Conservation (phyloP, 805 yeast species). For the Myxozyma neotropica region DNA sequence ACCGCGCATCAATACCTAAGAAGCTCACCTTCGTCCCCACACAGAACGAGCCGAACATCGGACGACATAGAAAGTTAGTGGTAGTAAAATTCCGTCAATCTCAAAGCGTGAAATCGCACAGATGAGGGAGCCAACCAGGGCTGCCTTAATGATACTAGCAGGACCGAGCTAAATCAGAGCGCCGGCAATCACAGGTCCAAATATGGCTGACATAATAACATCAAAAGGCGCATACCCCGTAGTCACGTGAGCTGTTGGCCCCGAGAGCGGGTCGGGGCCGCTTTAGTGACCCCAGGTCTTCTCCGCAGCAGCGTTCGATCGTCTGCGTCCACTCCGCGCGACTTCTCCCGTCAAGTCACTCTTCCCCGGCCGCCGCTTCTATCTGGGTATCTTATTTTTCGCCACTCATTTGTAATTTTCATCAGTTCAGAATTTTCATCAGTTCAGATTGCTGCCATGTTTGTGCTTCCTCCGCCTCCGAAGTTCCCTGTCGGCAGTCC, state of each 20-base stretch:
- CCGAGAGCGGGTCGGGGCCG: no score
- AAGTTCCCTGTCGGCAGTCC: conserved; percentile 37
- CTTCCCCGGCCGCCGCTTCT: no score
- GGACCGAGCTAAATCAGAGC: no score
- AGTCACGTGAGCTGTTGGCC: not conserved
- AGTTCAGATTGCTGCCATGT: conserved; percentile 33
- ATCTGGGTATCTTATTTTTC: not conserved
- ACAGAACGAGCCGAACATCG: conserved; percentile 74
- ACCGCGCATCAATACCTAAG: not conserved
- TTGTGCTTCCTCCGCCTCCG: conserved; percentile 43
- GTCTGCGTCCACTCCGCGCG: not conserved
- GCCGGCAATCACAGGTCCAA: no score
- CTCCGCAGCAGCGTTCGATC: conserved; percentile 7
- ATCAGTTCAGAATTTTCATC: no score
- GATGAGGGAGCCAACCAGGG: not conserved
- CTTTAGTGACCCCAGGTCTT: not conserved
- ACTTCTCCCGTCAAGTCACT: no score
- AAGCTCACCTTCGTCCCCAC: conserved; percentile 66
- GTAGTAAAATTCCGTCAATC: not conserved
- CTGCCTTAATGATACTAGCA: no score
- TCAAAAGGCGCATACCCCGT: not conserved
- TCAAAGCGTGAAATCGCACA: not conserved
- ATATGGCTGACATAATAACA: no score
- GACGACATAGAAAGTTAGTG: conserved; percentile 22
- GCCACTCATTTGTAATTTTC: not conserved